A percentile compares a stretch with the other conserved stretches of the same genome.
These are phyloP conservation scores for Cladosporium austrohemisphaericum DNA, from an alignment of 2,329 filamentous ascomycete genomes.

Conservation along the genomic window DNA sequence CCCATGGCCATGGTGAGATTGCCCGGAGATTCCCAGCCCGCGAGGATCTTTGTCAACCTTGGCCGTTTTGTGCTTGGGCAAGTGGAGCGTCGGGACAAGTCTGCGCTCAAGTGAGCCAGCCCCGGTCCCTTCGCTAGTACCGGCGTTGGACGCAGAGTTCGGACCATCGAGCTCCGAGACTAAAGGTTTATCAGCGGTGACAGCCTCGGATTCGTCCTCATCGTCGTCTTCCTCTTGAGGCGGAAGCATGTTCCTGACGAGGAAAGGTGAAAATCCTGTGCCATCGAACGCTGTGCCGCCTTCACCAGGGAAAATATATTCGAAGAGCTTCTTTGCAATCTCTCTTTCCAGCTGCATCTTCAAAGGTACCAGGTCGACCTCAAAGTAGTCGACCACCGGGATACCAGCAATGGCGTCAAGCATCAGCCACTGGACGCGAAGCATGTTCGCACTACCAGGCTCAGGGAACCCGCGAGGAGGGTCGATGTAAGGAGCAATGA, in stretches of 20 bases:
- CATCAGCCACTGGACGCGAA: constrained; percentile 96
- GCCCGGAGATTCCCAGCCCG: constrained; percentile 31
- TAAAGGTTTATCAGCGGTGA: background rate
- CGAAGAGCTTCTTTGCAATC: constrained; percentile 86
- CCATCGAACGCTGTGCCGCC: constrained; percentile 49
- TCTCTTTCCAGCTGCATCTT: constrained; percentile 92
- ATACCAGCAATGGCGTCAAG: constrained; percentile 96
- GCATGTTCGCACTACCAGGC: constrained; percentile 73
- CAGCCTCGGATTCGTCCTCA: constrained; percentile 33
- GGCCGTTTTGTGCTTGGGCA: constrained; percentile 35
- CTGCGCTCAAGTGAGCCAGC: constrained; percentile 76
- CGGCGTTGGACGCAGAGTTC: background rate
- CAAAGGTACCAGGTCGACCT: constrained; percentile 87
- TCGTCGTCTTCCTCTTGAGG: constrained; percentile 44
- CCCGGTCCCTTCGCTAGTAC: constrained; percentile 50
- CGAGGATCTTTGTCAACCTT: constrained; percentile 25
- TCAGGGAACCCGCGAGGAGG: constrained; percentile 52
- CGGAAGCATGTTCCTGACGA: constrained; percentile 51
- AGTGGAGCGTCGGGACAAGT: constrained; percentile 73
- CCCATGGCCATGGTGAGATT: constrained; percentile 32
- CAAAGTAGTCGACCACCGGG: constrained; percentile 93
- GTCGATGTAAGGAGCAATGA: constrained; percentile 86
- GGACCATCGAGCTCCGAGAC: background rate
- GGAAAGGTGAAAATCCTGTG: constrained; percentile 60
- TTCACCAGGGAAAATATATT: constrained; percentile 92